Base-by-base conservation (phyloP, 2,329 filamentous ascomycete species). In the Talaromyces sp. region DNA sequence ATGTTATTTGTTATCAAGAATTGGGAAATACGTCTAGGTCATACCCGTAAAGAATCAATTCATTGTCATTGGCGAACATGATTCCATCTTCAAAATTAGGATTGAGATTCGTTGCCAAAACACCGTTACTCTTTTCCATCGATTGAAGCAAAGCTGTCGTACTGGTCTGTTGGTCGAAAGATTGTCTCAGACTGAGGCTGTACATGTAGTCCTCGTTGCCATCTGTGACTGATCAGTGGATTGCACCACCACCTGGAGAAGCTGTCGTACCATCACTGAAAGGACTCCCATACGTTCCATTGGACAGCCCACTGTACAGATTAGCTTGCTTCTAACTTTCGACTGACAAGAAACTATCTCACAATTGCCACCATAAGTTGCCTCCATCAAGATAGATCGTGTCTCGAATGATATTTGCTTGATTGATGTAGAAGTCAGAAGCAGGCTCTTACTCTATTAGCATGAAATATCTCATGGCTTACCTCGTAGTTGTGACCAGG, bases 321-420 rank as follows among this genome's bases (percentile, higher is more conserved):
- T 58, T 47, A 61, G 61, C 37, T 57, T 22, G 16, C 13, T 35
- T 43, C n/a, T 13, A 39, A 49, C 3, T 45, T 37, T 33, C 3
- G 35, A 27, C 1, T 10, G 22, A 50, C 35, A 19, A 58, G 31
- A n/a, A 24, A 39, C 2, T 3, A 24, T 41, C 69, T 62, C 66
- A 75, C 72, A 81, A 80, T 39, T 76, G 68, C 86, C 87, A 90
- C 66, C 68, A 80, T 11, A 89, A 73, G 49, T 73, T 68, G 3
- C 89, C 89, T 43, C 89, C 89, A 72, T 91, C 88, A 24, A 91
- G 74, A 71, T 89, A 90, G 16, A 90, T 76, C 1, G 83, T 87
- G 69, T 90, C 87, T 49, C 83, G 83, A 41, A 90, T 75, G 2
- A 87, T 75, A 43, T 84, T 83, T 67, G 82, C 87, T 89, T 68